A percentile compares a stretch with the other conserved stretches of the same genome.
Conservation (phyloP, 345 rosid species). For the Abelmoschus esculentus region DNA sequence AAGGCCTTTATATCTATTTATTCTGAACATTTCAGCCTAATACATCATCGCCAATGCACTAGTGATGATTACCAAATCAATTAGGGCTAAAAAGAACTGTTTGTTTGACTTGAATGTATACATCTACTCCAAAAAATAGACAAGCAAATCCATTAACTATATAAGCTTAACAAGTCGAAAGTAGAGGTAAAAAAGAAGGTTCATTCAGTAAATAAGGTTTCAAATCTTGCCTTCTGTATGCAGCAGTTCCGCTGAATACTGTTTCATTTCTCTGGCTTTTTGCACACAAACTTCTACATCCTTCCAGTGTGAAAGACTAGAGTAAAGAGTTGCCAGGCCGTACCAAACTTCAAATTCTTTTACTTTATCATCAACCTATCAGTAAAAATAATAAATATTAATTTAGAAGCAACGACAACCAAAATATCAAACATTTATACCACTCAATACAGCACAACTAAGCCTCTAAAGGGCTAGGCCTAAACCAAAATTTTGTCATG, state of each 20-base stretch:
- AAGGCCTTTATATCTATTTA: background rate
- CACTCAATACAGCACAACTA: background rate
- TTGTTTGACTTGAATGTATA: background rate
- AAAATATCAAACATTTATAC: no score
- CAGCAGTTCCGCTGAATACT: constrained; percentile 59
- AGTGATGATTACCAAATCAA: background rate
- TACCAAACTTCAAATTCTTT: constrained; percentile 92
- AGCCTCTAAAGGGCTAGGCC: background rate
- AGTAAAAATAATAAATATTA: constrained; percentile 2
- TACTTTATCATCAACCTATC: constrained; percentile 53
- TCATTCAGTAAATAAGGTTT: constrained; percentile 13
- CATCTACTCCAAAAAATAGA: background rate
- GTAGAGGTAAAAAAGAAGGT: constrained; percentile 3
- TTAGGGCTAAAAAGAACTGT: background rate
- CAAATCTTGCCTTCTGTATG: constrained; percentile 67
- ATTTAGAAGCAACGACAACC: background rate
- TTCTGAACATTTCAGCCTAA: background rate
- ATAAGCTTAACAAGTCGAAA: background rate
- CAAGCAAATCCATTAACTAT: background rate
- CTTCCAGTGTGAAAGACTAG: constrained; percentile 79
- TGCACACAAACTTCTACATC: constrained; percentile 79
- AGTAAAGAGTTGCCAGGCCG: constrained; percentile 76
- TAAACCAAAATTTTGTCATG: background rate
- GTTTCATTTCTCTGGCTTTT: constrained; percentile 70
- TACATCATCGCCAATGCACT: background rate